Base-by-base conservation (phyloP, 1,139 yeast genomes). In the Yamadazyma songkhlaensis region DNA sequence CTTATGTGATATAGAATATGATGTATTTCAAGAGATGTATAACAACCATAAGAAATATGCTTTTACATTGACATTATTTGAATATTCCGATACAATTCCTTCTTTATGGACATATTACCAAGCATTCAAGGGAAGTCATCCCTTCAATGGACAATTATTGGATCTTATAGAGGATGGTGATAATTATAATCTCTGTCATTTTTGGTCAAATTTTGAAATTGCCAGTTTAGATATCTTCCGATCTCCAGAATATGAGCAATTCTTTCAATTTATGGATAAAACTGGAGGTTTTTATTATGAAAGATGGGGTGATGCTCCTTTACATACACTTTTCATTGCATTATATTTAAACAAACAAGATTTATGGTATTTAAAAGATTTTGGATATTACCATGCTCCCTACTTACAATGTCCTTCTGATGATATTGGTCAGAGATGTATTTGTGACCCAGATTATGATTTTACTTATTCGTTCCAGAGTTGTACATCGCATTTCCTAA, bases 231-330 rank as follows among this genome's bases (percentile, higher is more conserved):
- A 53, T 13, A 40, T 64, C 2, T 65, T 56, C 40, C 42, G 49
- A 26, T 46, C 49, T 29, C 39, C 41, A 1, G 42, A 49, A 10
- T 65, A 65, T 45, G 43, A 50, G 10, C 42, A 45, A 3, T 57
- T 51, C 35, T 65, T 65, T 38, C 40, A 54, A 9, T 54, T 45
- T 36, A 49, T 65, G 34, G 71, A 65, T 44, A 14, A 28, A 6
- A 38, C 47, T 3, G 72, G 71, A 1, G 71, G 72, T 13, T 64
- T 65, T 41, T 65, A 45, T 44, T 65, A 66, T 42, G 71, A 65
- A 44, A 46, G 72, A 32, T 66, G 72, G 72, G 72, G 72, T 5
- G 72, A 65, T 45, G 72, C 71, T 1, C 72, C 72, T 0, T 49
- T 66, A 9, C 71, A 64, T 44, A 46, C 67, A 0, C 45, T 65